Evolutionary conservation across 140 eudicot genomes (phyloP), one percentile per base, ranked within the genome.

Genomic region (Erigeron philadelphicus): DNA sequence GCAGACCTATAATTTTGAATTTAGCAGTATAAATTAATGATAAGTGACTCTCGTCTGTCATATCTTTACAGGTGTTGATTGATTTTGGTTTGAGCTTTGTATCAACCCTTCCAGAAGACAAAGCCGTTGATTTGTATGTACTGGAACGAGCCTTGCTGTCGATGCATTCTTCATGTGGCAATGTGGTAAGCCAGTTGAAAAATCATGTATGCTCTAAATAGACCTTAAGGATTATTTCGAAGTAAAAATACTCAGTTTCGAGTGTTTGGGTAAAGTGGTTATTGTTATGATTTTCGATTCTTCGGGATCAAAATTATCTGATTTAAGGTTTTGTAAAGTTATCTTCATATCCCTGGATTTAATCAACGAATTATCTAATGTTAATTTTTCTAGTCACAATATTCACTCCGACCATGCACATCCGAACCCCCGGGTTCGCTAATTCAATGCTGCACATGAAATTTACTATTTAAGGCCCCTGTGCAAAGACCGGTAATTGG

Each of bases 91-190:
- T 94, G 76, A 85, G 99, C 76, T 94, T 83, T 68, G 84, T 81
- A 19, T 94, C 99, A 45, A 89, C 95, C 58, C 88, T 94, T 70
- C 97, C 97, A 16, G 99, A 94, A 87, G 97, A 94, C 81, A 94
- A 94, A 94, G 99, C 91, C 70, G 99, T 94, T 71, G 99, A 94
- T 75, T 77, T 94, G 10, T 94, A 87, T 71, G 99, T 94, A 49
- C 87, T 94, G 42, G 99, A 94, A 78, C 79, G 97, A 79, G 99
- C 97, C 19, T 85, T 94, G 81, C 83, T 89, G 6, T 89, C 99
- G 0, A 94, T 94, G 99, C 99, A 94, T 82, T 94, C 99, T 76
- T 89, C 99, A 16, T 89, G 95, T 73, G 99, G 97, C 53, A 76
- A 89, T 79, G 95, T 94, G 99, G 95, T 94, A 84, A 81, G 90